Evolutionary conservation across 345 rosid species (phyloP).

Genomic region (Citropsis articulata): DNA sequence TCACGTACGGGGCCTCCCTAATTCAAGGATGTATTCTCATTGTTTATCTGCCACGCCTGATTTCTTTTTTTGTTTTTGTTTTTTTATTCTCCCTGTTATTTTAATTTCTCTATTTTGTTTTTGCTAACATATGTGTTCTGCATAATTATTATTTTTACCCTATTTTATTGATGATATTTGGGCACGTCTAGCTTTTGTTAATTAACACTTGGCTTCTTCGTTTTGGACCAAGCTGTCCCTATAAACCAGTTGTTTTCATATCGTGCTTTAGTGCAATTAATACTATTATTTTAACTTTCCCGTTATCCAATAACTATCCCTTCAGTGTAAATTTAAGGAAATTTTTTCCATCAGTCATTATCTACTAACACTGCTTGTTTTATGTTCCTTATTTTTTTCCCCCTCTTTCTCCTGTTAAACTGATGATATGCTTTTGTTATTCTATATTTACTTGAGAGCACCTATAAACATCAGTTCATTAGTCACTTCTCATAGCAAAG

Average conservation of each 20-base stretch:
- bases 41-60: slow-evolving; percentile 71
- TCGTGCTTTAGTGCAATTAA: not conserved
- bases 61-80: slow-evolving; percentile 11
- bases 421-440: not conserved
- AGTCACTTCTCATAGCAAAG: not conserved
- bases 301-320: slow-evolving; percentile 5
- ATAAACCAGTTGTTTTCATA: slow-evolving; percentile 23
- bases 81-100: not conserved
- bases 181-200: slow-evolving; percentile 41
- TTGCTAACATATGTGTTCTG: slow-evolving; percentile 19
- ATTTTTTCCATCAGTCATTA: not conserved
- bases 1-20: slow-evolving; percentile 43
- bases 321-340: not conserved
- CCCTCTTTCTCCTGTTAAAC: not conserved
- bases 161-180: slow-evolving; percentile 36
- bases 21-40: slow-evolving; percentile 51
- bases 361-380: not conserved
- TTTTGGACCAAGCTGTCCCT: slow-evolving; percentile 37
- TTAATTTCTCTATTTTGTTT: not conserved
- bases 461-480: slow-evolving; percentile 20
- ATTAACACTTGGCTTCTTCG: slow-evolving; percentile 24
- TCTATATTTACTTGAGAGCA: slow-evolving; percentile 5
- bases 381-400: not conserved
- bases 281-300: slow-evolving; percentile 15
- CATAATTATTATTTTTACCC: slow-evolving; percentile 35